Conservation (phyloP, 805 yeast genomes). For the Nakazawaea sp. region DNA sequence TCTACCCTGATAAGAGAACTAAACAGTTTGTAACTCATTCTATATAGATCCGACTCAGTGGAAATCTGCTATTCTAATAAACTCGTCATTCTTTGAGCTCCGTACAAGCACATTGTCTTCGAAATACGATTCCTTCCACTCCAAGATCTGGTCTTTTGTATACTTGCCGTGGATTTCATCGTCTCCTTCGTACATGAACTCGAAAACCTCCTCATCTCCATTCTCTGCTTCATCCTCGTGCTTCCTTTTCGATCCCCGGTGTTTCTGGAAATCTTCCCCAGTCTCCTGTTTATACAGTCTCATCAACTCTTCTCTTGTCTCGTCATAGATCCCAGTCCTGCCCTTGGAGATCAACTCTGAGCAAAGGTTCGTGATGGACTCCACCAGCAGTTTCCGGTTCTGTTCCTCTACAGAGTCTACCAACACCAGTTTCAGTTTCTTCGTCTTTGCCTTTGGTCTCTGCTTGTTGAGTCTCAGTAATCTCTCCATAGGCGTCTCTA, state of each 20-base stretch:
- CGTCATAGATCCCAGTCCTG: conserved; percentile 39
- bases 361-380: conserved; percentile 39
- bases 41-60: conserved; percentile 9
- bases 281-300: conserved; percentile 35
- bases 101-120: conserved; percentile 37
- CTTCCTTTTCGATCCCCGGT: conserved; percentile 18
- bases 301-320: conserved; percentile 49
- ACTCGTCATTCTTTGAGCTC: conserved; percentile 19
- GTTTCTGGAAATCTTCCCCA: conserved; percentile 26
- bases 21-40: conserved; percentile 8
- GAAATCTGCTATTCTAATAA: conserved; percentile 19
- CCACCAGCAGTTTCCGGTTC: conserved; percentile 22
- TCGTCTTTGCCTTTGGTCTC: conserved; percentile 13
- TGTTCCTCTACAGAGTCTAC: conserved; percentile 11
- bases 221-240: conserved; percentile 18
- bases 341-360: conserved; percentile 38
- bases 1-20: conserved; percentile 8
- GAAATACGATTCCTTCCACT: conserved; percentile 47
- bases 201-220: conserved; percentile 31
- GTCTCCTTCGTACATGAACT: conserved; percentile 29
- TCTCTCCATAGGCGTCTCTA: conserved; percentile 55
- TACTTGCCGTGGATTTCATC: conserved; percentile 41
- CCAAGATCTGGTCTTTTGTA: conserved; percentile 45
- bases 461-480: conserved; percentile 32
- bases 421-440: not conserved